Percentiles rank a stretch among this genome's conserved stretches.
phyloP scores from a whole-genome alignment of 331 rosid species.

The Stylosanthes scabra region DNA sequence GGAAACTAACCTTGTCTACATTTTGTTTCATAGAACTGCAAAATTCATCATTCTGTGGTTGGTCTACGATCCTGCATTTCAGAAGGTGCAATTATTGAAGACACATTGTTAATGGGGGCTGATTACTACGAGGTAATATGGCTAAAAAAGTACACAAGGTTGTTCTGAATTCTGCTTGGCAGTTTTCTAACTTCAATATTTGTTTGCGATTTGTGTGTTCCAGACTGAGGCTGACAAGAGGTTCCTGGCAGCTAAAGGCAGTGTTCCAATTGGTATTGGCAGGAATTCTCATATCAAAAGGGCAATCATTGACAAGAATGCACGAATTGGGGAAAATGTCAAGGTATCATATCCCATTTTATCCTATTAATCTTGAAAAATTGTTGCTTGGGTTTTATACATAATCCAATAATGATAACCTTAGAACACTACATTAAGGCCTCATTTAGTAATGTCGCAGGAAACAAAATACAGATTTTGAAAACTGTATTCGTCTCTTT shows the following conservation, averaged over 20 bases:
- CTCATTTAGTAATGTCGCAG: too few relatives aligned
- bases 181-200: slow-evolving; percentile 25
- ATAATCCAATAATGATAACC: neutral
- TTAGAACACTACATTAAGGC: neutral
- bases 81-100: slow-evolving; percentile 97
- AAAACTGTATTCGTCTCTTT: too few relatives aligned
- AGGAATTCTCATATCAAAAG: slow-evolving; percentile 85
- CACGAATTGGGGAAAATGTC: slow-evolving; percentile 90
- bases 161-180: slow-evolving; percentile 16
- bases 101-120: slow-evolving; percentile 95
- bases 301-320: slow-evolving; percentile 98
- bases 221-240: slow-evolving; percentile 94
- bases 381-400: neutral
- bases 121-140: slow-evolving; percentile 92
- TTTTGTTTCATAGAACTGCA: slow-evolving; percentile 76
- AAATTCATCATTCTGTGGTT: slow-evolving; percentile 93
- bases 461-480: too few relatives aligned
- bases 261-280: slow-evolving; percentile 96
- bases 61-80: slow-evolving; percentile 96
- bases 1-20: slow-evolving; percentile 32
- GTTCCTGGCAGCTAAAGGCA: slow-evolving; percentile 82
- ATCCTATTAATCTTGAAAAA: neutral
- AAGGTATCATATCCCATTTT: slow-evolving; percentile 55
- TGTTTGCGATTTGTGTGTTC: slow-evolving; percentile 36
- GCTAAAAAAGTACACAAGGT: neutral